Base-by-base conservation (phyloP, 1,139 yeast species). In the Saccharomyces hybrid region DNA sequence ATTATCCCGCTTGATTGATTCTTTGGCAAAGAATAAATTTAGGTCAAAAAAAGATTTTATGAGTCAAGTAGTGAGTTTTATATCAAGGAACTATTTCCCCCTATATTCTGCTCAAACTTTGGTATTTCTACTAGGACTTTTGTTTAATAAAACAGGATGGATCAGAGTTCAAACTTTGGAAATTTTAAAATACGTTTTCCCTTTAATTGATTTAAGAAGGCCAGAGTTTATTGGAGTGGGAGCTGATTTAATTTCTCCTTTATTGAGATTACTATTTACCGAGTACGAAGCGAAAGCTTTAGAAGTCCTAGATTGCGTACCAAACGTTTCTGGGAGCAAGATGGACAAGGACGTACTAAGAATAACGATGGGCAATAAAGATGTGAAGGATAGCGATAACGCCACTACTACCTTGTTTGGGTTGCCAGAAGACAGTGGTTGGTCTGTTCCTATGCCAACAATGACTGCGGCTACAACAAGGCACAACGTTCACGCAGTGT, bases 371-470 rank as follows among this genome's bases (percentile, higher is more conserved):
- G 97, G 98, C 9, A 89, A 88, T 62, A 76, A 85, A 16, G 81
- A 88, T 2, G 76, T 86, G 63, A 81, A 86, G 62, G 88, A 86
- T 59, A 95, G 88, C 62, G 87, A 86, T 64, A 97, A 88, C 62
- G 83, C 82, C 61, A 85, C 95, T 1, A 93, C 95, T 0, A 89
- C 97, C 0, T 74, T 93, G 54, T 95, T 90, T 75, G 99, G 99
- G 14, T 84, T 91, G 25, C 98, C 99, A 0, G 97, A 90, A 57
- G 96, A 88, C 13, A 84, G 85, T 67, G 99, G 99, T 0, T 95
- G 99, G 99, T 85, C 97, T 0, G 84, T 93, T 50, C 96, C 98
- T 1, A 86, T 88, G 93, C 97, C 98, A 0, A 88, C 91, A 0
- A 82, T 88, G 38, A 85, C 95, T 0, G 89, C 97, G 0, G 86